Conservation (phyloP, 768 basidiomycete species). For the Dacryopinax spathularia region DNA sequence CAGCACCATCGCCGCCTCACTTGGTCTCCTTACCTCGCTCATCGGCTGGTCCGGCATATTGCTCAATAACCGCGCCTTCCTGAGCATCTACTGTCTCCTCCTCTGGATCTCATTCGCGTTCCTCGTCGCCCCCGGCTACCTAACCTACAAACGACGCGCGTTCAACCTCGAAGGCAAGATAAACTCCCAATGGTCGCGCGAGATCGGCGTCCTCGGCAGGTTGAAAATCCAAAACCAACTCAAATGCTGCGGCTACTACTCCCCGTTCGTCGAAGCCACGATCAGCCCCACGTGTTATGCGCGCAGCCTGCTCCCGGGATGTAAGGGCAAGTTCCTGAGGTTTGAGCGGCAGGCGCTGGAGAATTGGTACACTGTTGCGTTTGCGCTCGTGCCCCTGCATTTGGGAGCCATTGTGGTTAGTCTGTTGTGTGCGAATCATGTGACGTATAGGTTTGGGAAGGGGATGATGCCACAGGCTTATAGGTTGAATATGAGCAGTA, state of each 20-base stretch:
- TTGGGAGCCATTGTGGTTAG: constrained; percentile 46
- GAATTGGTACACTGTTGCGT: constrained; percentile 52
- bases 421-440: constrained; percentile 64
- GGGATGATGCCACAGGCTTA: constrained; percentile 81
- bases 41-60: constrained; percentile 69
- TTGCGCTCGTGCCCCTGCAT: constrained; percentile 55
- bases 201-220: constrained; percentile 44
- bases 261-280: constrained; percentile 67
- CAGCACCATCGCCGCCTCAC: constrained; percentile 49
- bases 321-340: constrained; percentile 47
- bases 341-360: constrained; percentile 43
- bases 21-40: constrained; percentile 49
- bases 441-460: constrained; percentile 77
- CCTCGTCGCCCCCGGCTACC: constrained; percentile 60
- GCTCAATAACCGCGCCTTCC: constrained; percentile 71
- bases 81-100: constrained; percentile 55
- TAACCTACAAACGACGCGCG: constrained; percentile 55
- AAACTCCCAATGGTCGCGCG: constrained; percentile 60
- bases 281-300: constrained; percentile 61
- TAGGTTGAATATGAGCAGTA: constrained; percentile 52
- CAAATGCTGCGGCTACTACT: constrained; percentile 68
- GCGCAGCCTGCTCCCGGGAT: constrained; percentile 55
- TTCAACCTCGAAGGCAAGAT: constrained; percentile 76
- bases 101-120: constrained; percentile 62
- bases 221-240: constrained; percentile 60